Percentiles rank a stretch among this genome's conserved stretches.
Evolutionary conservation across 148 eudicot species (phyloP).

Genomic region (Vaccinium macrocarpon): DNA sequence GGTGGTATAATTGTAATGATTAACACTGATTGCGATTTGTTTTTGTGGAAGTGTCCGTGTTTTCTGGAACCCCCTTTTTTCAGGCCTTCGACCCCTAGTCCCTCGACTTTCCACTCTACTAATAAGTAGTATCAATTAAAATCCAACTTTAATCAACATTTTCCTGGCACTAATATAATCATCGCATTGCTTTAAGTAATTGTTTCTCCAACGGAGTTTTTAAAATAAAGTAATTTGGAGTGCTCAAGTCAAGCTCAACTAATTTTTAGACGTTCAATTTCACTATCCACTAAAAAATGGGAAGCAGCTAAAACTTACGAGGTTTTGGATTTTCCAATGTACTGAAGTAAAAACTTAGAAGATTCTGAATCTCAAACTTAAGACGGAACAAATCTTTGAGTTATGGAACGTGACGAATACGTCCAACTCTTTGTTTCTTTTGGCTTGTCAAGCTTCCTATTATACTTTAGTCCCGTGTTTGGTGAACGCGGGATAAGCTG

Average conservation of each 20-base stretch:
- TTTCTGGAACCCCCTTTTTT: neutral
- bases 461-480: too few species aligned
- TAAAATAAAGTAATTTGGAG: neutral
- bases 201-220: neutral
- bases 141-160: neutral
- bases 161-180: neutral
- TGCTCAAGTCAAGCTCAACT: neutral
- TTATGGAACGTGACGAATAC: neutral
- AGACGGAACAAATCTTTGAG: neutral
- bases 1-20: neutral
- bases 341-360: too few species aligned
- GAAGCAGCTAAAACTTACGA: too few species aligned
- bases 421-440: neutral
- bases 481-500: too few species aligned
- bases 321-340: too few species aligned
- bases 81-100: neutral
- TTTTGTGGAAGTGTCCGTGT: neutral
- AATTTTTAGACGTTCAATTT: neutral
- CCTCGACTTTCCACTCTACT: neutral
- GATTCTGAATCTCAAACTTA: neutral
- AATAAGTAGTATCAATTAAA: neutral
- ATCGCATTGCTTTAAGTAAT: neutral
- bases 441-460: too few species aligned
- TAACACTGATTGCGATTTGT: slow-evolving; percentile 7
- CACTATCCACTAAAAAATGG: too few species aligned